A percentile compares a stretch with the other conserved stretches of the same genome.
These are phyloP conservation scores for Pseudocohnilembus persalinus DNA, from an alignment of 169 alveolate genomes.

Conservation along the genomic window DNA sequence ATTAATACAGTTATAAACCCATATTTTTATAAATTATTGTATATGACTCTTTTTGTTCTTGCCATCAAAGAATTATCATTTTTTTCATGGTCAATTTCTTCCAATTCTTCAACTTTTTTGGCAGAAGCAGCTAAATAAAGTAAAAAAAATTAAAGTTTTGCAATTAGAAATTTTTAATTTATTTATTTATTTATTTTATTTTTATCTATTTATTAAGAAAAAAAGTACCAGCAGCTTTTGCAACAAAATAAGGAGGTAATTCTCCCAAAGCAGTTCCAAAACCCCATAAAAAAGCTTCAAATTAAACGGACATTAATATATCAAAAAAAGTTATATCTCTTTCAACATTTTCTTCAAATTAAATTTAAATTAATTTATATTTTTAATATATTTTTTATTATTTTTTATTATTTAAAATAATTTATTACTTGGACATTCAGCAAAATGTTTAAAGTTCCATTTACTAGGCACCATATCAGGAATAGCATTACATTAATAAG, in stretches of 20 bases:
- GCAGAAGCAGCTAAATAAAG: constrained; percentile 31
- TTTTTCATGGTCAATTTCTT: constrained; percentile 57
- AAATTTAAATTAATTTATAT: background rate
- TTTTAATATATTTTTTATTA: background rate
- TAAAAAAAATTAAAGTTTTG: background rate
- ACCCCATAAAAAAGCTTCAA: constrained; percentile 93
- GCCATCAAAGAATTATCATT: constrained; percentile 56
- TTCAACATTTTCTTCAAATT: constrained; percentile 33
- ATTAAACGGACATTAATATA: constrained; percentile 51
- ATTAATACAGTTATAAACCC: constrained; percentile 89
- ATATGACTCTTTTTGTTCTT: constrained; percentile 72
- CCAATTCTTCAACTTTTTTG: constrained; percentile 80
- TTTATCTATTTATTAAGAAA: constrained; percentile 22
- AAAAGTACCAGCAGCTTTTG: constrained; percentile 83
- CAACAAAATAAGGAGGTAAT: constrained; percentile 95
- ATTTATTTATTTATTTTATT: background rate
- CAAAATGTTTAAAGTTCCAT: constrained; percentile 54
- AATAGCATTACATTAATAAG: constrained; percentile 65
- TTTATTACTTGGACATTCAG: constrained; percentile 49
- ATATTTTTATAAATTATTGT: constrained; percentile 75
- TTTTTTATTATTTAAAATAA: background rate
- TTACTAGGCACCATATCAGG: constrained; percentile 60
- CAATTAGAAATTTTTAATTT: background rate
- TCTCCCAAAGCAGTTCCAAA: constrained; percentile 96
- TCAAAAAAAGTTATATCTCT: constrained; percentile 37